These are phyloP conservation scores for Suillus fuscotomentosus DNA, from an alignment of 768 basidiomycete species.

Conservation along the genomic window DNA sequence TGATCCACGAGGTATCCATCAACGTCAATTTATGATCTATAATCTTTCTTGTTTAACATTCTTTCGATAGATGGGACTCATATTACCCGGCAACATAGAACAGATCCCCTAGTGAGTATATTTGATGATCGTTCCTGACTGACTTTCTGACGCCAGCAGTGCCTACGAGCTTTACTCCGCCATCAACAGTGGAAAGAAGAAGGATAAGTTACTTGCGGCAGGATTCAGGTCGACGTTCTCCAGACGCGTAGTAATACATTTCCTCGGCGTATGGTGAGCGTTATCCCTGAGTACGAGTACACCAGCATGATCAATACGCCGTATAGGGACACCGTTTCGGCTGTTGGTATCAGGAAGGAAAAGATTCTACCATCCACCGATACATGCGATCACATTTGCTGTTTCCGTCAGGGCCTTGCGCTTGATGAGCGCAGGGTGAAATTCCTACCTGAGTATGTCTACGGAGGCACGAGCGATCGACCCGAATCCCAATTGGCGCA, in stretches of 20 bases:
- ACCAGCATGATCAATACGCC: not conserved
- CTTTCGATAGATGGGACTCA: conserved; percentile 36
- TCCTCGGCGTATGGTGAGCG: conserved; percentile 43
- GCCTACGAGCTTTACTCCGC: conserved; percentile 39
- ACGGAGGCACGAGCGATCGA: conserved; percentile 20
- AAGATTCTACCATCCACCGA: conserved; percentile 32
- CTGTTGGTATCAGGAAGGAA: conserved; percentile 36
- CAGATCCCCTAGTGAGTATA: conserved; percentile 38
- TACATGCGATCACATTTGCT: conserved; percentile 34
- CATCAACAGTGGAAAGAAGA: conserved; percentile 15
- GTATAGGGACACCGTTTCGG: conserved; percentile 47
- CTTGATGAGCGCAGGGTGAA: conserved; percentile 48
- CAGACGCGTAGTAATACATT: conserved; percentile 37
- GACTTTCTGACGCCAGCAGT: conserved; percentile 19
- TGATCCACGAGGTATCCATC: conserved; percentile 38
- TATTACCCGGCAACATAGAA: conserved; percentile 38
- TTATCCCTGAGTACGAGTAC: not conserved
- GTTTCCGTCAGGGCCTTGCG: conserved; percentile 47
- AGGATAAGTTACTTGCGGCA: conserved; percentile 20
- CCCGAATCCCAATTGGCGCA: not conserved
- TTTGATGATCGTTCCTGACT: not conserved
- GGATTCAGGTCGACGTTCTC: conserved; percentile 38
- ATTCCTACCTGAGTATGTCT: conserved; percentile 43
- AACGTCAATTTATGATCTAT: not conserved
- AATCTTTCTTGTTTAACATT: not conserved